phyloP scores from a whole-genome alignment of 2,329 filamentous ascomycete species.

The Cryphonectria japonica region DNA sequence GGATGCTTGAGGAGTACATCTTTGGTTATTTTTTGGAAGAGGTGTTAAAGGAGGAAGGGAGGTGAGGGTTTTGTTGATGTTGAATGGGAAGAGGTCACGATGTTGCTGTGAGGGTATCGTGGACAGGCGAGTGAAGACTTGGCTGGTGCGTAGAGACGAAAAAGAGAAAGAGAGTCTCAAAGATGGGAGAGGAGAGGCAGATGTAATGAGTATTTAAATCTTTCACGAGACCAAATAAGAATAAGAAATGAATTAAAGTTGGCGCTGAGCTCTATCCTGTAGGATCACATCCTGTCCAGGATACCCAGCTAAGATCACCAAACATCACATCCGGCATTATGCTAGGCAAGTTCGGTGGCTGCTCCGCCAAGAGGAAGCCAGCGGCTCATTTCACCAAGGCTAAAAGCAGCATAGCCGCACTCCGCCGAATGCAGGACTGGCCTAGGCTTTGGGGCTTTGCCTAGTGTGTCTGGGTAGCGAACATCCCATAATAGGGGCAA shows the following conservation, averaged over 20 bases:
- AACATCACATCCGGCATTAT: neutral
- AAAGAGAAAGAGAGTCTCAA: neutral
- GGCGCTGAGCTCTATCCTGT: neutral
- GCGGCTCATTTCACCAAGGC: conserved; percentile 7
- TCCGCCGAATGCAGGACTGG: neutral
- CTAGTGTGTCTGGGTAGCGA: neutral
- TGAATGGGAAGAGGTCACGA: neutral
- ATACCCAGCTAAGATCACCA: neutral
- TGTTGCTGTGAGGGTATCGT: neutral
- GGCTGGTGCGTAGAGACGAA: neutral
- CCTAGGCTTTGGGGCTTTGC: neutral
- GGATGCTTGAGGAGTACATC: conserved; percentile 34
- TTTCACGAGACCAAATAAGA: neutral
- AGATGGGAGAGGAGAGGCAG: neutral
- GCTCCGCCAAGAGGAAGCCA: neutral
- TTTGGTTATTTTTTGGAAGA: conserved; percentile 18
- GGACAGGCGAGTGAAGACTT: neutral
- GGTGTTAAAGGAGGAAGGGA: no score
- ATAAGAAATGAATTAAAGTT: neutral
- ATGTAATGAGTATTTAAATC: neutral
- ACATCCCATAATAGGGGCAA: neutral
- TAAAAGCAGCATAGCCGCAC: neutral
- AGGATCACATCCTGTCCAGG: neutral
- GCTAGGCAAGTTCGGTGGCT: neutral
- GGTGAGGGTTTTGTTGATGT: neutral